Base-by-base conservation (phyloP, 2,329 filamentous ascomycete species). In the Aspergillus sergii region DNA sequence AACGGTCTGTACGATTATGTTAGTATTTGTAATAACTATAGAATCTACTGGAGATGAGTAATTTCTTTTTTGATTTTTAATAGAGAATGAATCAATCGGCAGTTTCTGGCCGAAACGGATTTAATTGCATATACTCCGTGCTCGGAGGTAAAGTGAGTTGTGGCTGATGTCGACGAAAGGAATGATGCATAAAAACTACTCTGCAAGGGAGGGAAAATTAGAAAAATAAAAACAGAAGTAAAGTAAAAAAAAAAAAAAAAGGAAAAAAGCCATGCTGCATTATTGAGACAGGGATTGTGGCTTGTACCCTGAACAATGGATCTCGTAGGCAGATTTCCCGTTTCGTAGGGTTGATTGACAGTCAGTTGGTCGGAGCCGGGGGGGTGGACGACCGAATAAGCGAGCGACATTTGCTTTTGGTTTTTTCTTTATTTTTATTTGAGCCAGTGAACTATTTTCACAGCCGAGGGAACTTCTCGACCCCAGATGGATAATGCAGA, bases 241-340 rank as follows among this genome's bases (percentile, higher is more conserved):
- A 39, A 39, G 11, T 11, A 11, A 21, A 45, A 45, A 21, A 50
- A 21, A 50, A 21, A 32, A 1, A 11, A 23, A 46, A 43, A 10
- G 7, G 8, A 21, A 21, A 45, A 21, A 58, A 30, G 14, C n/a
- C 12, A 50, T 16, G n/a, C 30, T 26, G 57, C 28, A 61, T 58
- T 32, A 61, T 61, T 61, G 59, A 56, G 26, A 45, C 32, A 14
- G 34, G 51, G 51, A 55, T 55, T 55, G 51, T 55, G 51, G 51
- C 51, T 55, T 55, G 51, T 55, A 55, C 32, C 12, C 34, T 26
- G 32, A 55, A 39, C 21, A 39, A 36, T 55, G 51, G 34, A 55
- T 55, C 51, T 55, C 16, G 32, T 54, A n/a, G 51, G 9, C 5
- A 14, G 16, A 51, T 32, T 51, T 51, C 48, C 48, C 3, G 14